Percentiles rank a stretch among this genome's conserved stretches.
These are phyloP conservation scores for Trametes versicolor DNA, from an alignment of 1,284 basidiomycete genomes.

Conservation along the genomic window DNA sequence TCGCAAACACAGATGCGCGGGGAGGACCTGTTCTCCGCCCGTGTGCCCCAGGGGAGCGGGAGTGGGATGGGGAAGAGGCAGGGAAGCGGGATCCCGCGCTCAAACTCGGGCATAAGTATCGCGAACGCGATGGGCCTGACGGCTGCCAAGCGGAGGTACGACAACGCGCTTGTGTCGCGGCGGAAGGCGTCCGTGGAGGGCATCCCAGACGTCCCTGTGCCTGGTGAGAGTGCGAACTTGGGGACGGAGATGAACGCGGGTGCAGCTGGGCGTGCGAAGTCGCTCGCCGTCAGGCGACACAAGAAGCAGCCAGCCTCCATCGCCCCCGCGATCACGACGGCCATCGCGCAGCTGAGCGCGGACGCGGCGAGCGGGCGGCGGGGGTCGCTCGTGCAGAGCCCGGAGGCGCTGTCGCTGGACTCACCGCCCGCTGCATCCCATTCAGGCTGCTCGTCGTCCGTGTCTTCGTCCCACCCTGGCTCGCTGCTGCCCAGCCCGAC, in stretches of 20 bases:
- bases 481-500: conserved; percentile 50
- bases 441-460: conserved; percentile 54
- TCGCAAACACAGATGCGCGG: conserved; percentile 66
- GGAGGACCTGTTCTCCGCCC: conserved; percentile 69
- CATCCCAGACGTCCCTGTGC: conserved; percentile 26
- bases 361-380: conserved; percentile 33
- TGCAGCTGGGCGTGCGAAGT: conserved; percentile 41
- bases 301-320: conserved; percentile 56
- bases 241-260: conserved; percentile 1
- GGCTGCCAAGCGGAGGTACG: conserved; percentile 68
- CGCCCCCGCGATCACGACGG: conserved; percentile 35
- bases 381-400: conserved; percentile 30
- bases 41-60: conserved; percentile 33
- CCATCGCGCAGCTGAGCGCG: conserved; percentile 32
- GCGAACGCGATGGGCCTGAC: conserved; percentile 56
- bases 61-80: conserved; percentile 38
- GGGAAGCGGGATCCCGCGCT: conserved; percentile 39
- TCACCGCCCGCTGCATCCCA: conserved; percentile 60
- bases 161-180: conserved; percentile 71
- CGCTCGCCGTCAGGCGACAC: conserved; percentile 50
- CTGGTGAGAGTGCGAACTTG: conserved; percentile 20
- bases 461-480: conserved; percentile 46
- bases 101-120: conserved; percentile 51
- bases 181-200: conserved; percentile 54
- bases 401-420: conserved; percentile 41